Conservation (phyloP, 148 eudicot species). For the Suaeda aralocaspica region DNA sequence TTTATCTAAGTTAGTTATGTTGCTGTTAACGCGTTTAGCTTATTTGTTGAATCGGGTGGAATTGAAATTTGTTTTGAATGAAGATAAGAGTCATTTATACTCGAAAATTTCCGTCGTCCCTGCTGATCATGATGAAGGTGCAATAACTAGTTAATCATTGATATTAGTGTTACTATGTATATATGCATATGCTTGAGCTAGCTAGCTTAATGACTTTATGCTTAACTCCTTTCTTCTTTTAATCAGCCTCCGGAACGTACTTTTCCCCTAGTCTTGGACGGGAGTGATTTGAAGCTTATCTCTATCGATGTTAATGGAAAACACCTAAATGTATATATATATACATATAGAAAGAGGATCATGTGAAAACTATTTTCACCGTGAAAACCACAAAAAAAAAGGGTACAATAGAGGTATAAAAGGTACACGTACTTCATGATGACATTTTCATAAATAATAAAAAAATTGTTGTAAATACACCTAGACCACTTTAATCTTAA, state of each 20-base stretch:
- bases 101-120: conserved; percentile 69
- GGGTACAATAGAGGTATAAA: too few species aligned
- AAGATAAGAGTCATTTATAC: conserved; percentile 71
- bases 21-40: not conserved
- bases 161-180: not conserved
- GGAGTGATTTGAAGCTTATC: conserved; percentile 71
- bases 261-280: conserved; percentile 74
- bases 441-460: too few species aligned
- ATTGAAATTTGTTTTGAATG: conserved; percentile 71
- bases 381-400: too few species aligned
- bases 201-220: conserved; percentile 10
- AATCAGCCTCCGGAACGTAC: conserved; percentile 57
- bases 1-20: not conserved
- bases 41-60: conserved; percentile 54
- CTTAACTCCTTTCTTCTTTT: conserved; percentile 3
- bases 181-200: not conserved
- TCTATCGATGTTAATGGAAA: conserved; percentile 58
- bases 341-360: too few species aligned
- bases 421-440: too few species aligned
- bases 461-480: too few species aligned
- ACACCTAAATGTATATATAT: conserved; percentile 55
- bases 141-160: not conserved
- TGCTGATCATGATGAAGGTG: conserved; percentile 64
- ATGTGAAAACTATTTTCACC: too few species aligned
- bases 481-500: too few species aligned